These are phyloP conservation scores for Dujonia santamariae DNA, from an alignment of 1,139 yeast species.

Conservation along the genomic window DNA sequence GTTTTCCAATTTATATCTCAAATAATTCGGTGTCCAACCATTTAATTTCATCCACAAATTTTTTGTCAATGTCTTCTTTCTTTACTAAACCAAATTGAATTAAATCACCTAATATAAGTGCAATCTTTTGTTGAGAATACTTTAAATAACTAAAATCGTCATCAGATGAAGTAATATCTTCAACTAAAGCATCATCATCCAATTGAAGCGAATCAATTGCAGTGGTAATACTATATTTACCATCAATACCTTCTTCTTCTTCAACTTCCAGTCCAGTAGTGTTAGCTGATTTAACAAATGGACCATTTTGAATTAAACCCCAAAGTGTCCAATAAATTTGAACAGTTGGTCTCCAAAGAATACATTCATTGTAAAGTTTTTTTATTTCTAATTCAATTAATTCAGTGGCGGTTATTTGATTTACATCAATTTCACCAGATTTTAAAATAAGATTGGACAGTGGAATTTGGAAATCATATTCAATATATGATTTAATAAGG, in stretches of 20 bases:
- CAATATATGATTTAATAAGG: constrained; percentile 70
- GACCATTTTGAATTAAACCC: constrained; percentile 83
- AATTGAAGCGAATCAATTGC: constrained; percentile 26
- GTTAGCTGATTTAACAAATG: constrained; percentile 17
- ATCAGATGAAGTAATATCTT: constrained; percentile 42
- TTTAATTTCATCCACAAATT: constrained; percentile 29
- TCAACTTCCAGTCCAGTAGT: constrained; percentile 13
- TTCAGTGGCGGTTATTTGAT: constrained; percentile 19
- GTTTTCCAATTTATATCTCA: constrained; percentile 18
- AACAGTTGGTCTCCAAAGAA: constrained; percentile 79
- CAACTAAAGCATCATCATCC: constrained; percentile 22
- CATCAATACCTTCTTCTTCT: constrained; percentile 31
- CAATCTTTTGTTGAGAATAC: constrained; percentile 74
- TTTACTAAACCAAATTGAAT: constrained; percentile 56
- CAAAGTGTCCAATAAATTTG: constrained; percentile 84
- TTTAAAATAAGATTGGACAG: constrained; percentile 29
- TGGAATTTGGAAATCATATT: constrained; percentile 45
- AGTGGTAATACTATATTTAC: constrained; percentile 40
- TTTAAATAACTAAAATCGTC: constrained; percentile 79
- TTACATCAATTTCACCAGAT: constrained; percentile 15
- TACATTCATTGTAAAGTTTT: constrained; percentile 58
- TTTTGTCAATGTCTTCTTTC: constrained; percentile 26
- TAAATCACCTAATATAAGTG: constrained; percentile 72
- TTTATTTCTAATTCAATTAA: constrained; percentile 53
- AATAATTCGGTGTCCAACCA: constrained; percentile 36